phyloP scores from a whole-genome alignment of 2,329 filamentous ascomycete species.

The Gaeumannomyces tritici region DNA sequence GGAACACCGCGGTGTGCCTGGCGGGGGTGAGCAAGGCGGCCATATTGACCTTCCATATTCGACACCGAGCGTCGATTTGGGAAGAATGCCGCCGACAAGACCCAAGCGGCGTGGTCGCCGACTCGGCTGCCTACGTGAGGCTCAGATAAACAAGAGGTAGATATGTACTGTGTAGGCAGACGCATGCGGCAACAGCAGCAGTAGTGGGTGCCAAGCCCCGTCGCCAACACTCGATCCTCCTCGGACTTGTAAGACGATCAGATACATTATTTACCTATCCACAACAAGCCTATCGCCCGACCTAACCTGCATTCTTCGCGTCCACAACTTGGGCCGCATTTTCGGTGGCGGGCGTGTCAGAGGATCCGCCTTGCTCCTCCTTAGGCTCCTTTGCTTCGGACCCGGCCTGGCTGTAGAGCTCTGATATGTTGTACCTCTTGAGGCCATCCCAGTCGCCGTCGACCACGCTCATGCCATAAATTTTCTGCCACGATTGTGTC shows the following conservation, averaged over 20 bases:
- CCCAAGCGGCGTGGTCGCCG: background rate
- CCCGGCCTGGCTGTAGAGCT: conserved; percentile 45
- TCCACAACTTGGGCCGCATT: background rate
- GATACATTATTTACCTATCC: background rate
- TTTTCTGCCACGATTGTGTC: conserved; percentile 37
- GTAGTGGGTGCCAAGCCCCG: background rate
- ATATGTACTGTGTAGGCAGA: too few species aligned
- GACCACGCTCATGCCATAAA: conserved; percentile 73
- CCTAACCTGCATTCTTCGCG: background rate
- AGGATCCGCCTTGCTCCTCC: background rate
- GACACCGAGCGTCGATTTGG: background rate
- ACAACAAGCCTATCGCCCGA: background rate
- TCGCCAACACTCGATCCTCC: background rate
- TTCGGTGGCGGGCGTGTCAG: background rate
- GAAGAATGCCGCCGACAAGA: background rate
- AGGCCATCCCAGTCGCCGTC: conserved; percentile 63
- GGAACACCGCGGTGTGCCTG: background rate
- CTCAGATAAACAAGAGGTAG: background rate
- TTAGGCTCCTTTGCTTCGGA: background rate
- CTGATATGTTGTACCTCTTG: conserved; percentile 70
- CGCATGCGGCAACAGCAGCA: background rate
- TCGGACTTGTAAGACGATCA: background rate
- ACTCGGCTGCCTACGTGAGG: background rate
- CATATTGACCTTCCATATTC: background rate
- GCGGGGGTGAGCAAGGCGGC: background rate